Evolutionary conservation across 106 monocot species (phyloP).

Genomic region (Dendrobium nobile): DNA sequence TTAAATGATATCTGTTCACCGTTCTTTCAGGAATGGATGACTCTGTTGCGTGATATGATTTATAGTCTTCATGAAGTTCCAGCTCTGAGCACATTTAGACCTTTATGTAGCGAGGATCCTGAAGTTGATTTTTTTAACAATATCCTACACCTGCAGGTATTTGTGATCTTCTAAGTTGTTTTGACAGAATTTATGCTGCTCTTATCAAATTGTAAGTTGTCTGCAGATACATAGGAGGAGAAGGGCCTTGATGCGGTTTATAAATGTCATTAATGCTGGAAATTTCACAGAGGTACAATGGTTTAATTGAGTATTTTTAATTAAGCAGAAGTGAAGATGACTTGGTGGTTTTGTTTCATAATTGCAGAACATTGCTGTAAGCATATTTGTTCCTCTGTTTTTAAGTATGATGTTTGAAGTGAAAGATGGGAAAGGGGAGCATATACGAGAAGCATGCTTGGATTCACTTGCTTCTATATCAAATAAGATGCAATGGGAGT

Average conservation of each 20-base stretch:
- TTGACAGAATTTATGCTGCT: neutral
- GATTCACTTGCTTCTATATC: constrained; percentile 74
- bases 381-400: constrained; percentile 83
- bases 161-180: constrained; percentile 2
- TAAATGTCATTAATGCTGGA: constrained; percentile 37
- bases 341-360: neutral
- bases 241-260: constrained; percentile 70
- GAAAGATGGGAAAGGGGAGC: constrained; percentile 79
- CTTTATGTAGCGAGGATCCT: constrained; percentile 59
- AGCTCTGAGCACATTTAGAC: constrained; percentile 37
- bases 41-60: constrained; percentile 68
- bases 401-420: constrained; percentile 82
- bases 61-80: constrained; percentile 48
- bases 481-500: constrained; percentile 59
- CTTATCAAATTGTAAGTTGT: neutral
- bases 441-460: constrained; percentile 65
- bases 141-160: constrained; percentile 87
- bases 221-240: constrained; percentile 60
- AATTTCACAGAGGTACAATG: constrained; percentile 66
- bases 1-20: constrained; percentile 7
- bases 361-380: constrained; percentile 44
- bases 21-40: constrained; percentile 75
- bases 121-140: constrained; percentile 91
- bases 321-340: neutral
- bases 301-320: neutral